A percentile compares a stretch with the other conserved stretches of the same genome.
Evolutionary conservation across 345 rosid genomes (phyloP).

Genomic region (Acer negundo): DNA sequence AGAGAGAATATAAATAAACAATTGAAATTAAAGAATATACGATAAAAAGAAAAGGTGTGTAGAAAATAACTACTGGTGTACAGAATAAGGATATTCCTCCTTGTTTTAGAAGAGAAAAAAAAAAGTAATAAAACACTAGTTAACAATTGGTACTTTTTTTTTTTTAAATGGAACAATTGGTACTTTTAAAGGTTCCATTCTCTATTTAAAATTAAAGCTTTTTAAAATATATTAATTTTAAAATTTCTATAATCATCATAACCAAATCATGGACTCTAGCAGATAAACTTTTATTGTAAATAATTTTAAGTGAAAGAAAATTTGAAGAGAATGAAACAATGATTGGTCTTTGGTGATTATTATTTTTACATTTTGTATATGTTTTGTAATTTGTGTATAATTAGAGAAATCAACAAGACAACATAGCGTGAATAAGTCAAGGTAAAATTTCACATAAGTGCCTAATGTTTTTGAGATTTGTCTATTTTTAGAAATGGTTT

Average conservation of each 20-base stretch:
- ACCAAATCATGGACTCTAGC: no score
- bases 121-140: background rate
- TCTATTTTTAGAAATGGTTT: no score
- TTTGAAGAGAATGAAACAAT: no score
- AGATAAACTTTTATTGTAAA: no score
- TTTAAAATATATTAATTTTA: no score
- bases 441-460: no score
- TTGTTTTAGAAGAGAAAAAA: background rate
- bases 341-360: background rate
- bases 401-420: no score
- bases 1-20: background rate
- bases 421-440: no score
- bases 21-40: background rate
- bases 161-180: background rate
- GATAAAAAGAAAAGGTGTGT: conserved; percentile 10
- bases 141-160: background rate
- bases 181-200: background rate
- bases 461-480: no score
- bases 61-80: background rate
- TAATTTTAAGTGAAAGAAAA: no score
- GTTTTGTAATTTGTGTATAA: background rate
- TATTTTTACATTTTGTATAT: no score
- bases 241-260: background rate
- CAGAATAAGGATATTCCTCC: background rate
- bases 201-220: background rate